A percentile compares a stretch with the other conserved stretches of the same genome.
These are phyloP conservation scores for Entomortierella parvispora DNA, from an alignment of 192 early-diverging fungal genomes.

Conservation along the genomic window DNA sequence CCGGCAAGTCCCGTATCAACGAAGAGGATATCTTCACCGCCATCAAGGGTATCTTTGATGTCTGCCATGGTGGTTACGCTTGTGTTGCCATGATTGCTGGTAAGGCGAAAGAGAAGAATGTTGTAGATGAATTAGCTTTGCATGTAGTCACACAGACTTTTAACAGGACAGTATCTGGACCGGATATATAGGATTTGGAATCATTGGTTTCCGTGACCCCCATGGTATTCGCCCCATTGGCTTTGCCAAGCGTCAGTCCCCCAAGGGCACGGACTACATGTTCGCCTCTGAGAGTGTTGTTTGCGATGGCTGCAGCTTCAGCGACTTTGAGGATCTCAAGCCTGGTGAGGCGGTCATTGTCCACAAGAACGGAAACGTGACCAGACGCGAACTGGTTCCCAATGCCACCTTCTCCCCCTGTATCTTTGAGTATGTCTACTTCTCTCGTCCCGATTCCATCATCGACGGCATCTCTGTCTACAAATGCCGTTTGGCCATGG, in stretches of 20 bases:
- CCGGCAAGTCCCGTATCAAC: conserved; percentile 96
- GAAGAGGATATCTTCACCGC: conserved; percentile 99
- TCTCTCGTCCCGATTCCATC: conserved; percentile 98
- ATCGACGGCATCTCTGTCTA: conserved; percentile 99
- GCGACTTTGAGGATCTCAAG: conserved; percentile 88
- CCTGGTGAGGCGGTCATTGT: conserved; percentile 97
- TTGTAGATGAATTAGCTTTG: no score
- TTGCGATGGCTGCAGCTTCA: conserved; percentile 90
- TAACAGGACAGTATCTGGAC: no score
- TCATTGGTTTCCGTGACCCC: conserved; percentile 95
- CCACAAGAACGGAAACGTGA: conserved; percentile 75
- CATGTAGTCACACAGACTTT: no score
- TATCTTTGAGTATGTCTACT: conserved; percentile 99
- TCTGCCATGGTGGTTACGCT: conserved; percentile 94
- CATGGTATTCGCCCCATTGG: conserved; percentile 97
- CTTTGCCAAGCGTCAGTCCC: conserved; percentile 82
- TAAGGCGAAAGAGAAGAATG: conserved; percentile 7
- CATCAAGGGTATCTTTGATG: conserved; percentile 81
- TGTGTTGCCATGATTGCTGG: conserved; percentile 97
- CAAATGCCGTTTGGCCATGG: conserved; percentile 97
- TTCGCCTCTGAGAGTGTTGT: conserved; percentile 97
- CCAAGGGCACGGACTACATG: conserved; percentile 93
- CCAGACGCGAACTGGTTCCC: conserved; percentile 68
- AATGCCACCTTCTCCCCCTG: conserved; percentile 81
- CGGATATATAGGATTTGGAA: conserved; percentile 79